Conservation (phyloP, 164 flowering plant species). For the Magnolia kwangsiensis region DNA sequence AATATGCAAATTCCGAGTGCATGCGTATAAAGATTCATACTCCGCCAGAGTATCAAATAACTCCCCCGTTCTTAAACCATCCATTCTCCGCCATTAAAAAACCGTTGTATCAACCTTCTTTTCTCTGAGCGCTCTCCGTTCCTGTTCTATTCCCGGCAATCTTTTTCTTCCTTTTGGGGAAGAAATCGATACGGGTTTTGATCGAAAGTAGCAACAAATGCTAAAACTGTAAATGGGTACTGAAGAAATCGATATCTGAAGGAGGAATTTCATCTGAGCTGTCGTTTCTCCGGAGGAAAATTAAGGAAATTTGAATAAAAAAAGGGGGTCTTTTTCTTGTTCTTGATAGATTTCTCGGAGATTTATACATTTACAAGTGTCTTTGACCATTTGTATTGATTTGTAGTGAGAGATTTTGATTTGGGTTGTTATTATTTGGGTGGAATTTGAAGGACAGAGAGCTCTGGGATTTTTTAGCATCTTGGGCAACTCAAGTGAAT, state of each 20-base stretch:
- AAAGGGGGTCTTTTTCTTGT: background rate
- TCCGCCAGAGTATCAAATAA: background rate
- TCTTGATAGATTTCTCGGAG: background rate
- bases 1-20: no score
- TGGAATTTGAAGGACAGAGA: background rate
- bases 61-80: background rate
- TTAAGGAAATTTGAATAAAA: background rate
- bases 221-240: background rate
- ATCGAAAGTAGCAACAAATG: background rate
- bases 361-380: background rate
- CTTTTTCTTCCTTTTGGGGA: background rate
- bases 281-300: background rate
- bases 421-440: constrained; percentile 22
- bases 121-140: background rate
- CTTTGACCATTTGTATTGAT: background rate
- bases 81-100: background rate
- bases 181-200: background rate
- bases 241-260: background rate
- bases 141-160: background rate
- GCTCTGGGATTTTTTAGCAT: background rate
- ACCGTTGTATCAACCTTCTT: background rate
- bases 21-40: no score
- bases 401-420: background rate
- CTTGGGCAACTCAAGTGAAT: background rate
- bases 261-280: background rate